These are phyloP conservation scores for Fusarium sp. DNA, from an alignment of 2,329 filamentous ascomycete species.

Conservation along the genomic window DNA sequence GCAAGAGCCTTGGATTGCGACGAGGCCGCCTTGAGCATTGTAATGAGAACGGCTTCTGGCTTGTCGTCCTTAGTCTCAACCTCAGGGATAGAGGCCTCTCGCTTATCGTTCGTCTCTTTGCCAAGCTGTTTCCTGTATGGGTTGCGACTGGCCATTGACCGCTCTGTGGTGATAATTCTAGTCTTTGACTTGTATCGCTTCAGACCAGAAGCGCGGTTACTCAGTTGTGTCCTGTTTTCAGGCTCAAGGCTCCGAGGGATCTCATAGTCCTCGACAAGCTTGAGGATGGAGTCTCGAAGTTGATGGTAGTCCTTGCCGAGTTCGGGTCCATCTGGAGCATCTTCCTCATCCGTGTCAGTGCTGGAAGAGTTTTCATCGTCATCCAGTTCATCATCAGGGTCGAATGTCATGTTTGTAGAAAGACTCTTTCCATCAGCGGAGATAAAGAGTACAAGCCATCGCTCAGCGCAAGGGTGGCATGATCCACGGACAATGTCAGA, in stretches of 20 bases:
- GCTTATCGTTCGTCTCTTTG: slow-evolving; percentile 17
- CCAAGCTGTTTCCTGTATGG: slow-evolving; percentile 59
- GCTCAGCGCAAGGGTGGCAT: slow-evolving; percentile 82
- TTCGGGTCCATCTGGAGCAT: slow-evolving; percentile 68
- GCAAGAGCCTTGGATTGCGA: slow-evolving; percentile 80
- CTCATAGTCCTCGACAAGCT: slow-evolving; percentile 84
- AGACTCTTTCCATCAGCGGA: slow-evolving; percentile 76
- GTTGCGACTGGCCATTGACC: slow-evolving; percentile 65
- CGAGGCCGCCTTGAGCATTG: slow-evolving; percentile 81
- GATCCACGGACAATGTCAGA: slow-evolving; percentile 71
- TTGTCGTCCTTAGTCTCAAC: slow-evolving; percentile 47
- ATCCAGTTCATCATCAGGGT: slow-evolving; percentile 71
- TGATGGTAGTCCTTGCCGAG: slow-evolving; percentile 84
- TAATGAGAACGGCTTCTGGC: slow-evolving; percentile 67
- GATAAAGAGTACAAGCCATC: slow-evolving; percentile 85
- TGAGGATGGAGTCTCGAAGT: slow-evolving; percentile 81
- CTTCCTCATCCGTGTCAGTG: slow-evolving; percentile 69
- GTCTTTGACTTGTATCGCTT: slow-evolving; percentile 70
- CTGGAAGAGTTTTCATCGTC: slow-evolving; percentile 72
- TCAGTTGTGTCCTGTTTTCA: slow-evolving; percentile 71
- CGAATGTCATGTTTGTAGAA: slow-evolving; percentile 77
- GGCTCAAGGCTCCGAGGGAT: slow-evolving; percentile 74
- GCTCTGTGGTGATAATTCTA: slow-evolving; percentile 62
- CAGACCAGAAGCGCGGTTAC: slow-evolving; percentile 72
- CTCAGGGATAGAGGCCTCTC: slow-evolving; percentile 11